These are phyloP conservation scores for Rhytidhysteron rufulum DNA, from an alignment of 2,329 filamentous ascomycete species.

Conservation along the genomic window DNA sequence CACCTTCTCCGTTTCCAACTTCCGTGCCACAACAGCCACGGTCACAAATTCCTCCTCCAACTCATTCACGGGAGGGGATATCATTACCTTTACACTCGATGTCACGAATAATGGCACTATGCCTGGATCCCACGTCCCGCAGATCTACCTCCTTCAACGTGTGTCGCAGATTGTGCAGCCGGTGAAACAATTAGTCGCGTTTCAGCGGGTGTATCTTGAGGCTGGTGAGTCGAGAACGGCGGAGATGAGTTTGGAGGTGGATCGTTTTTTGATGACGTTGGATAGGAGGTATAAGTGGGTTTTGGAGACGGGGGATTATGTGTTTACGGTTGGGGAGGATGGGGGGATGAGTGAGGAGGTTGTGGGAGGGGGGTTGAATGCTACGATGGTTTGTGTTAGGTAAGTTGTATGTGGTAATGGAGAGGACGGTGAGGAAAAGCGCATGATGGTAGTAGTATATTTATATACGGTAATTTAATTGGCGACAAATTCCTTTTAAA, in stretches of 20 bases:
- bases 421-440: too few relatives aligned
- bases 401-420: too few relatives aligned
- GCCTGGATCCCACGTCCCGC: slow-evolving; percentile 38
- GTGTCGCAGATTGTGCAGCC: slow-evolving; percentile 41
- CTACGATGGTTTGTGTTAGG: slow-evolving; percentile 39
- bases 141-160: slow-evolving; percentile 41
- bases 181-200: slow-evolving; percentile 43
- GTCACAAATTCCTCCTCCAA: neutral
- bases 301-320: slow-evolving; percentile 42
- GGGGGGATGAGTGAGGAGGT: slow-evolving; percentile 35
- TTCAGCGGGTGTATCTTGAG: slow-evolving; percentile 37
- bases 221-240: slow-evolving; percentile 28
- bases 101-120: slow-evolving; percentile 33
- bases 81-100: slow-evolving; percentile 32
- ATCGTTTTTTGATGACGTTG: slow-evolving; percentile 42
- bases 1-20: slow-evolving; percentile 45
- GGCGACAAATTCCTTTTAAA: too few relatives aligned
- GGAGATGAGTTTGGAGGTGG: slow-evolving; percentile 37
- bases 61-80: slow-evolving; percentile 26
- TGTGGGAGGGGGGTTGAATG: slow-evolving; percentile 33
- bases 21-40: slow-evolving; percentile 23
- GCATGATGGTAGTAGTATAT: too few relatives aligned
- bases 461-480: too few relatives aligned
- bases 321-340: slow-evolving; percentile 41
- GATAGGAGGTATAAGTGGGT: slow-evolving; percentile 43